These are phyloP conservation scores for Leishmania mexicana DNA, from an alignment of 208 protist genomes.

Conservation along the genomic window DNA sequence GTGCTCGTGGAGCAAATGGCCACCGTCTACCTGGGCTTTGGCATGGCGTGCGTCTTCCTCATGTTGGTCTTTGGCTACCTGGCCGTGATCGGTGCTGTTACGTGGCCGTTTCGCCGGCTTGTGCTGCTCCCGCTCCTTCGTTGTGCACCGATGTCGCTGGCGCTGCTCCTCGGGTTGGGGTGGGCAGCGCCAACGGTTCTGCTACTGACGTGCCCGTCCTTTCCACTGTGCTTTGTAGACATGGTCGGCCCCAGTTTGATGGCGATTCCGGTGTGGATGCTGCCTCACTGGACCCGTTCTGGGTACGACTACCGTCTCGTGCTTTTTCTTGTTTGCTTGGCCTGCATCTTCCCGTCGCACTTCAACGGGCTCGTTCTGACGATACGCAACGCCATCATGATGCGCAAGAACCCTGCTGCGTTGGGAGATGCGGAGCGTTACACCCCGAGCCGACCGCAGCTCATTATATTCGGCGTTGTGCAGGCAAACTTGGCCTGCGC, in stretches of 20 bases:
- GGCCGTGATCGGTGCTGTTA: constrained; percentile 16
- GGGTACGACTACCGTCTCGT: constrained; percentile 44
- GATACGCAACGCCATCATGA: constrained; percentile 63
- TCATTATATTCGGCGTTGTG: constrained; percentile 40
- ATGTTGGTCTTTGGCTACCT: constrained; percentile 28
- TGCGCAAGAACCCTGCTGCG: constrained; percentile 28
- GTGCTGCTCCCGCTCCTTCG: constrained; percentile 31
- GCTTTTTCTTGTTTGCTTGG: constrained; percentile 20
- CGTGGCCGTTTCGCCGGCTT: constrained; percentile 30
- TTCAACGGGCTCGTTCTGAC: constrained; percentile 68
- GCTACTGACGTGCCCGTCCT: constrained; percentile 31
- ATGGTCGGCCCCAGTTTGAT: constrained; percentile 34
- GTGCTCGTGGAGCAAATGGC: constrained; percentile 54
- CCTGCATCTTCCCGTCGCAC: constrained; percentile 46
- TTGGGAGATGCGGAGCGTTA: constrained; percentile 57
- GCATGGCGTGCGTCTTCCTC: constrained; percentile 34
- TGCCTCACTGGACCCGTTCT: constrained; percentile 33
- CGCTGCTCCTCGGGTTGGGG: constrained; percentile 23
- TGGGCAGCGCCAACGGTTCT: constrained; percentile 53
- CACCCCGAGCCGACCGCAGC: constrained; percentile 30
- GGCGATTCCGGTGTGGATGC: constrained; percentile 35
- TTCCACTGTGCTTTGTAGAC: constrained; percentile 56
- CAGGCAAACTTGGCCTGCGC: constrained; percentile 38
- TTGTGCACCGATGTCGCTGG: constrained; percentile 8
- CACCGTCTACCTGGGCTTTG: constrained; percentile 53